Percentiles rank a stretch among this genome's conserved stretches.
These are phyloP conservation scores for Eucalyptus brandiana DNA, from an alignment of 345 rosid species.

Conservation along the genomic window DNA sequence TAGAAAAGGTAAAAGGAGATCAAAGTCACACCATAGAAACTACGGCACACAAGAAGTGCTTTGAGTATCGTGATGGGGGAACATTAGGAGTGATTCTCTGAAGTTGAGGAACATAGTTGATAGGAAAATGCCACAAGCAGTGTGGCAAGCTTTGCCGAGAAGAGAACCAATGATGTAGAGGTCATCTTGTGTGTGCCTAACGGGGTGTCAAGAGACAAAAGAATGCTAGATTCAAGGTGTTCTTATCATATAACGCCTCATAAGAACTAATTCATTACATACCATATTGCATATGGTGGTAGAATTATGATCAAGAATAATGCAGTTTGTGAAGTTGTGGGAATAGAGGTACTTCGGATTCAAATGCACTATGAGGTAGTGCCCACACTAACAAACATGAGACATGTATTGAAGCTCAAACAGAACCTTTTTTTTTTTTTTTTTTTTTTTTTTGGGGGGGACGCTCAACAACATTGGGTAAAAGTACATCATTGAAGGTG, in stretches of 20 bases:
- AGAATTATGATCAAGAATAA: too few species aligned
- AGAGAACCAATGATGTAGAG: background rate
- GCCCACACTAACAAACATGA: too few species aligned
- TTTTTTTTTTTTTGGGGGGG: too few species aligned
- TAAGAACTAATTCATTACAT: background rate
- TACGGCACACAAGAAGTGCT: background rate
- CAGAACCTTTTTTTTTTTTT: too few species aligned
- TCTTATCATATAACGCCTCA: rapidly evolving
- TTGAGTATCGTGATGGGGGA: background rate
- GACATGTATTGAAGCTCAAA: too few species aligned
- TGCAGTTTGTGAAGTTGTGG: too few species aligned
- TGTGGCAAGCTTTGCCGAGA: background rate
- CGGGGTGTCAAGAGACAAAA: background rate
- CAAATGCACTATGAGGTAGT: too few species aligned
- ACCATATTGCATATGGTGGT: background rate
- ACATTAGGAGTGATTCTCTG: background rate
- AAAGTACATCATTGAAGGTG: too few species aligned
- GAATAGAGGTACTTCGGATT: too few species aligned
- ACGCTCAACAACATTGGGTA: too few species aligned
- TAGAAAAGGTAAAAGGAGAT: background rate
- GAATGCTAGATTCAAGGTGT: background rate
- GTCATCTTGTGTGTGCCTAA: background rate
- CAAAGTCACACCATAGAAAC: background rate
- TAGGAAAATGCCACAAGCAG: background rate
- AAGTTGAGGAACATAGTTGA: background rate